Base-by-base conservation (phyloP, 495 filamentous ascomycete species). In the Penicillium fimorum region DNA sequence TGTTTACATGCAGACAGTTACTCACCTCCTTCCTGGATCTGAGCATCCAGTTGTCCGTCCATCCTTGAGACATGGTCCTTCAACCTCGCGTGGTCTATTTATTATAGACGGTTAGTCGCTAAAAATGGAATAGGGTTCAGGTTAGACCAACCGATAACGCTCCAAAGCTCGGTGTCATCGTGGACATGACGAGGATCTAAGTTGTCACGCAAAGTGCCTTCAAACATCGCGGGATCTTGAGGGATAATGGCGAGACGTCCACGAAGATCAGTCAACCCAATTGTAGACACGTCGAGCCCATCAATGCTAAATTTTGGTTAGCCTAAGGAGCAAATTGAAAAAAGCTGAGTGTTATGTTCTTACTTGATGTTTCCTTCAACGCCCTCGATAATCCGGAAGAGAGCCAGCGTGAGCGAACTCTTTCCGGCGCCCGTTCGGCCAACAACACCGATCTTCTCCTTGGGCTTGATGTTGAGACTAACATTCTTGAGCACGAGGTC, bases 121-220 rank as follows among this genome's bases (percentile, higher is more conserved):
- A 49, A 11, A 11, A 41, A 43, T 32, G 55, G 27, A 49, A 52
- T 61, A 29, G 13, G 35, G 22, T 47, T 47, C 45, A 40, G 51
- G 59, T 60, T 5, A 54, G 58, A 82, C 87, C 68, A 79, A 93
- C 91, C 89, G 47, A 99, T 80, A 38, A 96, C 95, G 63, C 89
- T 92, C 95, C 95, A 99, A 15, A 99, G 84, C 67, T 97, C 95
- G 11, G 92, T 96, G 68, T 99, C 95, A 71, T 96, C 94, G 66
- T 97, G 93, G 49, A 92, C 91, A 72, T 95, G 87, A 35, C 88
- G 89, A 33, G 95, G 95, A 67, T 99, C 95, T 35, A 99, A 81
- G 69, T 99, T 99, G 71, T 97, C 95, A 63, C 95, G 83, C 59
- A 99, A 80, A 17, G 92, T 93, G 44, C 95, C 95, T 76, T 97